Percentiles rank a stretch among this genome's conserved stretches.
Evolutionary conservation across 495 filamentous ascomycete genomes (phyloP).

Genomic region (Ascodesmis nigricans): DNA sequence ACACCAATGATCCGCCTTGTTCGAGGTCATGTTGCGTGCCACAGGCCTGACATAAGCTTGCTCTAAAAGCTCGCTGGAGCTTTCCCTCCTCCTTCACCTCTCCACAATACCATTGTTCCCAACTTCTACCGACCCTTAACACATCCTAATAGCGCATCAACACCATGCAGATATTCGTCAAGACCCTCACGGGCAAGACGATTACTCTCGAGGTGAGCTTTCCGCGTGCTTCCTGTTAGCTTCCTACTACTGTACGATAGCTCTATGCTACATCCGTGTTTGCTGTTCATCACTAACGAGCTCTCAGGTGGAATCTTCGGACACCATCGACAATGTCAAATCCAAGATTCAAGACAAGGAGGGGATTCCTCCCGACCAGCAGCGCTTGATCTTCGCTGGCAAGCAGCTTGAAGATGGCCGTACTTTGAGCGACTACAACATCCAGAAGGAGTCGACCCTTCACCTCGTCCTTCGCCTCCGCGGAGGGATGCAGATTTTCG

Average conservation of each 20-base stretch:
- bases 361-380: conserved; percentile 92
- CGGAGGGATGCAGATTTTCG: conserved; percentile 95
- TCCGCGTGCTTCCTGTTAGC: too few relatives aligned
- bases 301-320: conserved; percentile 90
- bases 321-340: conserved; percentile 99
- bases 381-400: conserved; percentile 94
- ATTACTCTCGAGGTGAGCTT: conserved; percentile 19
- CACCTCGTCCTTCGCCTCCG: conserved; percentile 92
- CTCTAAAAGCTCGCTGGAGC: too few relatives aligned
- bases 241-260: too few relatives aligned
- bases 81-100: too few relatives aligned
- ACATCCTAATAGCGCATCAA: conserved; percentile 1
- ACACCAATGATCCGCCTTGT: too few relatives aligned
- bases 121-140: too few relatives aligned
- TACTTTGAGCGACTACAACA: conserved; percentile 93
- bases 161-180: conserved; percentile 21
- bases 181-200: conserved; percentile 20
- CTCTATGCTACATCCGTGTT: too few relatives aligned
- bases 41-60: too few relatives aligned
- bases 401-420: conserved; percentile 97
- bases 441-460: conserved; percentile 93
- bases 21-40: too few relatives aligned
- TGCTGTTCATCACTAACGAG: too few relatives aligned
- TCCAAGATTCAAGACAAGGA: conserved; percentile 99
- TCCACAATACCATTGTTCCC: too few relatives aligned